These are phyloP conservation scores for Yamadazyma triangularis DNA, from an alignment of 1,139 yeast genomes.

Conservation along the genomic window DNA sequence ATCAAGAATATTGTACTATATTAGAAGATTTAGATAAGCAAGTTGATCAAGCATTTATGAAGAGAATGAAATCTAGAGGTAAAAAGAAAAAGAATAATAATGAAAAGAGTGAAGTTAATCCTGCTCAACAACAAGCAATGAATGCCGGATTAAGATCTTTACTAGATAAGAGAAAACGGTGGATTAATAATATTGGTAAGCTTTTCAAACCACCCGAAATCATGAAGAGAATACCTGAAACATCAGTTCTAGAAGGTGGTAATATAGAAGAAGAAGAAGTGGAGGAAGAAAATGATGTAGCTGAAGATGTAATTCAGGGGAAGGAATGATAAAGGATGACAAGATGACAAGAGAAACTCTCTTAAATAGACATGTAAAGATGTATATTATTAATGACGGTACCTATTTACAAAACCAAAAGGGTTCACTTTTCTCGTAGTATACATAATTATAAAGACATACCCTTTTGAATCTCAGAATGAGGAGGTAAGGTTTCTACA, in stretches of 20 bases:
- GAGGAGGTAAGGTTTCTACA: slow-evolving; percentile 58
- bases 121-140: slow-evolving; percentile 50
- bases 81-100: slow-evolving; percentile 53
- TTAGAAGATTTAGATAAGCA: slow-evolving; percentile 93
- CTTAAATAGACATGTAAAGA: slow-evolving; percentile 6
- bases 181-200: slow-evolving; percentile 89
- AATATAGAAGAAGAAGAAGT: slow-evolving; percentile 37
- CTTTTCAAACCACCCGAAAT: slow-evolving; percentile 65
- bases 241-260: slow-evolving; percentile 44
- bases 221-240: slow-evolving; percentile 72
- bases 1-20: slow-evolving; percentile 89
- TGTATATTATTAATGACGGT: slow-evolving; percentile 4
- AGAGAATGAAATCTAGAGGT: slow-evolving; percentile 78
- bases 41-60: slow-evolving; percentile 89
- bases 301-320: slow-evolving; percentile 36
- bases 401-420: too few relatives aligned
- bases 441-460: slow-evolving; percentile 21
- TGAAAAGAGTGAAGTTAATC: slow-evolving; percentile 30
- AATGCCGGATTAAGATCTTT: slow-evolving; percentile 75
- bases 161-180: slow-evolving; percentile 78
- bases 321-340: slow-evolving; percentile 19
- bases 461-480: slow-evolving; percentile 43
- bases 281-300: slow-evolving; percentile 42
- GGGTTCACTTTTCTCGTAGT: not conserved
- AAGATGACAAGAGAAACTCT: not conserved